Conservation (phyloP, 176 grass and related monocot genomes). For the bread wheat (Triticum aestivum) region IWGSC_CS_RefSeq_v2.1 NC_057813.1:241003089-241003588, state of each 20-base stretch:
- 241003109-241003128: not conserved
- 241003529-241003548: not conserved
- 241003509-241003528: not conserved
- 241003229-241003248: not conserved
- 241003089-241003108: no score
- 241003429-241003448: not conserved
- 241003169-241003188: not conserved
- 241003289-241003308: not conserved
- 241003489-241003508: not conserved
- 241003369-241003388: not conserved
- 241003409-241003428: not conserved
- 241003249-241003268: not conserved
- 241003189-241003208: not conserved
- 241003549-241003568: not conserved
- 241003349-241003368: not conserved
- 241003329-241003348: not conserved
- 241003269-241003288: not conserved
- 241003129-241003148: not conserved
- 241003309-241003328: not conserved
- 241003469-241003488: not conserved
- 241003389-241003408: not conserved
- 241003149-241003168: not conserved
- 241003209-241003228: not conserved
- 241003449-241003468: not conserved
- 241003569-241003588: not conserved